These are phyloP conservation scores for Myxozyma mucilagina DNA, from an alignment of 805 yeast species.

Conservation along the genomic window DNA sequence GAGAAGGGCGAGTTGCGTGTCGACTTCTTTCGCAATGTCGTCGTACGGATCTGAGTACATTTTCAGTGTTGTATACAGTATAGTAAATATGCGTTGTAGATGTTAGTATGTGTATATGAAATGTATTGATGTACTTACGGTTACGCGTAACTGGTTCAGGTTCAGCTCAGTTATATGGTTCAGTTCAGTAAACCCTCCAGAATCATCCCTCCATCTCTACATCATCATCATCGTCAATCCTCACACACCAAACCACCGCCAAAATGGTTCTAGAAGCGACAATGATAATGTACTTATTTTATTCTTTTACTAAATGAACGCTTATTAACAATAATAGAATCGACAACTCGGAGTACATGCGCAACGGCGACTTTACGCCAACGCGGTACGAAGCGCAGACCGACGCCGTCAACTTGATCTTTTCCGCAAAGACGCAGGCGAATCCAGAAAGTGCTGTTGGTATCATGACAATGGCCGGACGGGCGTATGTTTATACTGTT, in stretches of 20 bases:
- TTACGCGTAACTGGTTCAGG: not conserved
- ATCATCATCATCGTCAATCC: not conserved
- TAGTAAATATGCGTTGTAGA: not conserved
- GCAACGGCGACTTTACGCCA: conserved; percentile 91
- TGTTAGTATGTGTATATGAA: not conserved
- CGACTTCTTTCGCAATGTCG: conserved; percentile 33
- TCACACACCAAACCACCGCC: not conserved
- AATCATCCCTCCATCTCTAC: not conserved
- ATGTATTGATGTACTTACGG: not conserved
- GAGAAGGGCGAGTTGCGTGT: conserved; percentile 23
- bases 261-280: conserved; percentile 86
- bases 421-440: conserved; percentile 78
- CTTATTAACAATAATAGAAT: conserved; percentile 44
- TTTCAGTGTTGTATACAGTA: not conserved
- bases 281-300: conserved; percentile 61
- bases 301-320: conserved; percentile 1
- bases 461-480: conserved; percentile 82
- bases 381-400: conserved; percentile 90
- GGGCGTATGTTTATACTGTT: conserved; percentile 35
- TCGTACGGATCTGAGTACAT: conserved; percentile 32
- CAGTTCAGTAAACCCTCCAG: not conserved
- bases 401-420: conserved; percentile 83
- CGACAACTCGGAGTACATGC: conserved; percentile 93
- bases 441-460: conserved; percentile 97
- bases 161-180: not conserved